A percentile compares a stretch with the other conserved stretches of the same genome.
Conservation (phyloP, 768 basidiomycete species). For the Collybia mongolica region DNA sequence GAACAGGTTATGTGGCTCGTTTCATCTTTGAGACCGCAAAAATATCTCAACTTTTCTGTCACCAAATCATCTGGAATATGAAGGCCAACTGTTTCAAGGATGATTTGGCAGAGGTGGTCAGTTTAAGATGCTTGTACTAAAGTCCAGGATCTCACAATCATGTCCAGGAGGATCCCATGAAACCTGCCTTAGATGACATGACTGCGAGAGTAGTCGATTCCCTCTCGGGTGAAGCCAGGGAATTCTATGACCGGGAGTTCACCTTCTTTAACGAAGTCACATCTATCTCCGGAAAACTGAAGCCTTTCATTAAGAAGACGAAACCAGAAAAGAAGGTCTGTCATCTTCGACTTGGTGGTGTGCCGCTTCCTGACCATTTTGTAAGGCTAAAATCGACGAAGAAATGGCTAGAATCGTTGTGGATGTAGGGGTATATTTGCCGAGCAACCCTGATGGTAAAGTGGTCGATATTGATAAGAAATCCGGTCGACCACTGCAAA, state of each 20-base stretch:
- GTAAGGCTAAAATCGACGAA: conserved; percentile 95
- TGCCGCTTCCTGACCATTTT: conserved; percentile 7
- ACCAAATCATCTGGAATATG: conserved; percentile 99
- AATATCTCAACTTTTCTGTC: conserved; percentile 96
- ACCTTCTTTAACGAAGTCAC: conserved; percentile 95
- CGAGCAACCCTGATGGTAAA: conserved; percentile 94
- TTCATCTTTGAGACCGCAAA: conserved; percentile 98
- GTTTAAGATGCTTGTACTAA: conserved; percentile 18
- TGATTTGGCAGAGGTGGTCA: conserved; percentile 80
- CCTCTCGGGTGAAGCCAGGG: conserved; percentile 83
- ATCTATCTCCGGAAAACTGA: conserved; percentile 96
- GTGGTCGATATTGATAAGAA: conserved; percentile 98
- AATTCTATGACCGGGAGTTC: conserved; percentile 95
- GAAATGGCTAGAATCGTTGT: conserved; percentile 97
- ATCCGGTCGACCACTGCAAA: conserved; percentile 93
- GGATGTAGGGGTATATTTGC: conserved; percentile 94
- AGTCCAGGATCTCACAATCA: neutral
- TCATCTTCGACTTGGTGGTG: neutral
- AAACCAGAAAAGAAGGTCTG: conserved; percentile 95
- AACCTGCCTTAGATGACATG: conserved; percentile 90
- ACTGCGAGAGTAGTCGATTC: conserved; percentile 77
- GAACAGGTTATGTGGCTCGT: conserved; percentile 82
- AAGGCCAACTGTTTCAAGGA: conserved; percentile 97
- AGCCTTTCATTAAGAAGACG: conserved; percentile 92
- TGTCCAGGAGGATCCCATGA: conserved; percentile 88